These are phyloP conservation scores for Penicillium sclerotigenum DNA, from an alignment of 2,329 filamentous ascomycete species.

Conservation along the genomic window DNA sequence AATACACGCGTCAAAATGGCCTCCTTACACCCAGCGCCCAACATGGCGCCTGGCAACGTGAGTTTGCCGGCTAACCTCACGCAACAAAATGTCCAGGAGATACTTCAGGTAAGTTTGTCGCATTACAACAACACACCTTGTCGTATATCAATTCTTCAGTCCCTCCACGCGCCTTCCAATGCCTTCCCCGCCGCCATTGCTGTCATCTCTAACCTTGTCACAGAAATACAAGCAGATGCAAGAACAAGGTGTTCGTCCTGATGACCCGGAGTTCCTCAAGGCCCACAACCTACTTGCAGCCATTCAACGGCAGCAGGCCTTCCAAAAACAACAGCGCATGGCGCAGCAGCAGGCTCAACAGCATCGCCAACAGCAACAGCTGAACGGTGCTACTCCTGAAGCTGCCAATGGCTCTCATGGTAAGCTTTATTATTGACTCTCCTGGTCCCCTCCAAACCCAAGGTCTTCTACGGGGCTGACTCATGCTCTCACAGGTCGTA, in stretches of 20 bases:
- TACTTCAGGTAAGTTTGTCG: slow-evolving; percentile 50
- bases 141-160: background rate
- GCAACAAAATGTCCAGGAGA: slow-evolving; percentile 73
- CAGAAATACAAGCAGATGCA: slow-evolving; percentile 92
- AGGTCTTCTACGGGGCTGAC: background rate
- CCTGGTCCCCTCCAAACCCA: background rate
- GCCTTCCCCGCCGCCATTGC: background rate
- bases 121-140: background rate
- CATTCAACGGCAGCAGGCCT: slow-evolving; percentile 63
- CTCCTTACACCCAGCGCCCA: slow-evolving; percentile 70
- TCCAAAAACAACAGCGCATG: slow-evolving; percentile 52
- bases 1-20: slow-evolving; percentile 60
- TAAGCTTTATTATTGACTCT: slow-evolving; percentile 22
- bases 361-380: slow-evolving; percentile 41
- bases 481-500: slow-evolving; percentile 29
- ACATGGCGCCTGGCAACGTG: slow-evolving; percentile 63
- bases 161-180: background rate
- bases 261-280: slow-evolving; percentile 85
- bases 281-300: slow-evolving; percentile 69
- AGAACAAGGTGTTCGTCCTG: slow-evolving; percentile 72
- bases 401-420: slow-evolving; percentile 44
- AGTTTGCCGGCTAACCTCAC: slow-evolving; percentile 66
- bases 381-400: slow-evolving; percentile 38
- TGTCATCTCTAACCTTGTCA: slow-evolving; percentile 35
- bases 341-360: slow-evolving; percentile 47